Percentiles rank a stretch among this genome's conserved stretches.
These are phyloP conservation scores for Leccinum boreale DNA, from an alignment of 768 basidiomycete species.

Conservation along the genomic window DNA sequence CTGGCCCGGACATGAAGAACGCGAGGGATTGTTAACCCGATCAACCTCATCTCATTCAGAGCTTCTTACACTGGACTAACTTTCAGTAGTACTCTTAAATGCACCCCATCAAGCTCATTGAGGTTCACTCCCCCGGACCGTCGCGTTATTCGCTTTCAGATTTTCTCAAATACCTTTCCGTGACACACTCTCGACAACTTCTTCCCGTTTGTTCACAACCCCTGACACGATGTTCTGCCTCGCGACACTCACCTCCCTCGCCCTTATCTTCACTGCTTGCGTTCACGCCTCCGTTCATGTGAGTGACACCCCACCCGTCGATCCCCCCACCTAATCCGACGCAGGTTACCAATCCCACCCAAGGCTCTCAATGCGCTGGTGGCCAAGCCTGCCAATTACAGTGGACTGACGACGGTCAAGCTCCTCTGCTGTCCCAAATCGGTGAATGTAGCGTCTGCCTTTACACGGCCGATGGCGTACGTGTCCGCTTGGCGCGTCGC, in stretches of 20 bases:
- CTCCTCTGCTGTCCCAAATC: constrained; percentile 46
- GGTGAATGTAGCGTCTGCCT: constrained; percentile 54
- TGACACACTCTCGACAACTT: not conserved
- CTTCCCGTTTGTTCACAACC: not conserved
- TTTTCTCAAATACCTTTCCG: constrained; percentile 23
- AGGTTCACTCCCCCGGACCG: not conserved
- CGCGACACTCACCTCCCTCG: constrained; percentile 10
- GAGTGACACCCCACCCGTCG: not conserved
- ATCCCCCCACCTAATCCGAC: not conserved
- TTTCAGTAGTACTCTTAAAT: not conserved
- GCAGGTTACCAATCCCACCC: constrained; percentile 48
- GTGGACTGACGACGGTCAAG: constrained; percentile 63
- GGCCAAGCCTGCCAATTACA: constrained; percentile 50
- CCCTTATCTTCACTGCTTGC: constrained; percentile 11
- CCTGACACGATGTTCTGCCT: constrained; percentile 15
- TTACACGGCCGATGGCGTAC: constrained; percentile 54
- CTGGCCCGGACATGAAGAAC: constrained; percentile 24
- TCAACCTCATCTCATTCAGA: constrained; percentile 8
- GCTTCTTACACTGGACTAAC: not conserved
- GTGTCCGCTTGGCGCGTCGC: constrained; percentile 12
- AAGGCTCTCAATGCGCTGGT: constrained; percentile 46
- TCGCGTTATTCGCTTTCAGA: constrained; percentile 21
- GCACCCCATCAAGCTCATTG: not conserved
- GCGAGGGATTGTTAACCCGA: constrained; percentile 1
- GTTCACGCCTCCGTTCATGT: constrained; percentile 21